These are phyloP conservation scores for Schizosaccharomyces octosporus DNA, from an alignment of 805 yeast species.

Conservation along the genomic window DNA sequence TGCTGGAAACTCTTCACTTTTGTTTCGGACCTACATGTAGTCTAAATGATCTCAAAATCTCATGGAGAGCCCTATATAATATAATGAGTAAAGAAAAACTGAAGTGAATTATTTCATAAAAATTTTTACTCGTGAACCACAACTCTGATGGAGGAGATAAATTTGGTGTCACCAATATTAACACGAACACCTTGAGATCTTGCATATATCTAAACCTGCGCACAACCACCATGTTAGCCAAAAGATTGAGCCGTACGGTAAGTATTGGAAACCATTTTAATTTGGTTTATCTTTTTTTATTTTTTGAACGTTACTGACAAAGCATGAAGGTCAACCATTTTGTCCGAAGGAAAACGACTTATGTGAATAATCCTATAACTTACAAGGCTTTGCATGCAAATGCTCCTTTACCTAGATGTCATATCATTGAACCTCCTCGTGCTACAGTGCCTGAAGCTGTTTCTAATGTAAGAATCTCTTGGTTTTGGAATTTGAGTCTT, in stretches of 20 bases:
- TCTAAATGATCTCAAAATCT: too few relatives aligned
- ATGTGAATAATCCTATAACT: slow-evolving; percentile 78
- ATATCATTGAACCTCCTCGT: slow-evolving; percentile 74
- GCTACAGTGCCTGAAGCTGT: slow-evolving; percentile 97
- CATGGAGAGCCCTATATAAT: too few relatives aligned
- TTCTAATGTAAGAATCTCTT: slow-evolving; percentile 16
- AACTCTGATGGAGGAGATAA: too few relatives aligned
- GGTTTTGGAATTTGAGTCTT: not conserved
- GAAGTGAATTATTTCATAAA: too few relatives aligned
- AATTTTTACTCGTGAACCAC: too few relatives aligned
- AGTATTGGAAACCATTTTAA: not conserved
- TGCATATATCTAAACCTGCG: not conserved
- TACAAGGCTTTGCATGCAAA: slow-evolving; percentile 79
- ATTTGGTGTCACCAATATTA: too few relatives aligned
- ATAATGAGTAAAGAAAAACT: too few relatives aligned
- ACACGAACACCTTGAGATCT: too few relatives aligned
- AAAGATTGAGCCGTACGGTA: not conserved
- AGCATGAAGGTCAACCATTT: not conserved
- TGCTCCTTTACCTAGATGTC: slow-evolving; percentile 68
- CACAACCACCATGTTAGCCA: not conserved
- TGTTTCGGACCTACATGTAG: too few relatives aligned
- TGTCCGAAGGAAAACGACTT: slow-evolving; percentile 5
- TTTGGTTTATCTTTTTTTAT: too few relatives aligned
- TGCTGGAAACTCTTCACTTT: too few relatives aligned
- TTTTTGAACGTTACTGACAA: not conserved